Evolutionary conservation across 139 green algal genomes (phyloP).

Genomic region (Closterium sp.): DNA sequence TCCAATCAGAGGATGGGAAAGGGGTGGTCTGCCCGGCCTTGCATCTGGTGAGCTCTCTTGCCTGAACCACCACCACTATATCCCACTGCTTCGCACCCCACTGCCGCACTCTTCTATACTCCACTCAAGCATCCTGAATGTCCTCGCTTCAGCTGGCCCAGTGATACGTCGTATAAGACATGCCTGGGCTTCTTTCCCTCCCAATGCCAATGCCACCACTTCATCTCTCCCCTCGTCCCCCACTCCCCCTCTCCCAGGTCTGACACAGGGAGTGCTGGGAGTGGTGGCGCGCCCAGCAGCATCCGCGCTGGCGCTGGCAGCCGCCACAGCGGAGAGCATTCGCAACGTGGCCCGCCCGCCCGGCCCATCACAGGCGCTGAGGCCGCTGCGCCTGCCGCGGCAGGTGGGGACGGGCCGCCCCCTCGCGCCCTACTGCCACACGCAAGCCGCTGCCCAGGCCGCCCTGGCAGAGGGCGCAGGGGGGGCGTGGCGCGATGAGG

Average conservation of each 20-base stretch:
- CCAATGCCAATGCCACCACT: too few species aligned
- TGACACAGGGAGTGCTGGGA: slow-evolving; percentile 24
- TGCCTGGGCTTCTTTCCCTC: too few species aligned
- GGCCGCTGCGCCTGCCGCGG: background rate
- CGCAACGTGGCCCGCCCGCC: too few species aligned
- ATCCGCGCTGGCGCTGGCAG: slow-evolving; percentile 27
- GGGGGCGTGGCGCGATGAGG: background rate
- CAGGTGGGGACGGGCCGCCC: background rate
- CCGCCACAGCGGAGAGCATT: slow-evolving; percentile 34
- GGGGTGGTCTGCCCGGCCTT: background rate
- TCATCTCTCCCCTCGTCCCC: too few species aligned
- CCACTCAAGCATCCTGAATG: too few species aligned
- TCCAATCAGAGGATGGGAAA: background rate
- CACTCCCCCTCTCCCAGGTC: background rate
- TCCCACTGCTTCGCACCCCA: background rate
- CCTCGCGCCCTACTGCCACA: background rate
- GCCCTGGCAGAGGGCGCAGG: background rate
- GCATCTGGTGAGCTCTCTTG: background rate
- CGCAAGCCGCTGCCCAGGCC: background rate
- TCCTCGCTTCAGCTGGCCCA: too few species aligned
- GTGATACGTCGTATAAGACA: too few species aligned
- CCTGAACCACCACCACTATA: background rate
- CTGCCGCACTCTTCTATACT: background rate
- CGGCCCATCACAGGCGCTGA: background rate
- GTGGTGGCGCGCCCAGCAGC: slow-evolving; percentile 33